A percentile compares a stretch with the other conserved stretches of the same genome.
phyloP scores from a whole-genome alignment of 2,329 filamentous ascomycete species.

The Fonsecaea monophora region DNA sequence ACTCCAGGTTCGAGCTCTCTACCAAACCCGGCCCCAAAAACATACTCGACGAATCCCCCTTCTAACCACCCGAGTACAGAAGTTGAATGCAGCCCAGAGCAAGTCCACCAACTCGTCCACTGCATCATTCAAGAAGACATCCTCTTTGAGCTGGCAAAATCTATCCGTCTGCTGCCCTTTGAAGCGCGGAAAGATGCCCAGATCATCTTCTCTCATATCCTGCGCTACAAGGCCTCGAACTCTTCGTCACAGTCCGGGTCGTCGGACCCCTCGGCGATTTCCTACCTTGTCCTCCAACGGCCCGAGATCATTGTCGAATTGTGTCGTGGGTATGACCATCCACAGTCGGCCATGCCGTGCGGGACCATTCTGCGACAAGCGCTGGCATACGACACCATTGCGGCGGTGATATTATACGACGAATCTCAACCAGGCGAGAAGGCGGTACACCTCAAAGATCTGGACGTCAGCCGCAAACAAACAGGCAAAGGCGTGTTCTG shows the following conservation, averaged over 20 bases:
- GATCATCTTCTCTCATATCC: slow-evolving; percentile 92
- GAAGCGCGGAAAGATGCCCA: slow-evolving; percentile 96
- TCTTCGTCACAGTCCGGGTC: slow-evolving; percentile 61
- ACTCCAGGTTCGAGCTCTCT: slow-evolving; percentile 73
- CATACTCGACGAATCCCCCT: slow-evolving; percentile 14
- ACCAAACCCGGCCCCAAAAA: slow-evolving; percentile 28
- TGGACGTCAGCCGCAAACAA: slow-evolving; percentile 77
- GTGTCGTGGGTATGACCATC: slow-evolving; percentile 86
- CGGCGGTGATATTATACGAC: slow-evolving; percentile 90
- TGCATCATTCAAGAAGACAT: slow-evolving; percentile 89
- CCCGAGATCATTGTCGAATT: slow-evolving; percentile 87
- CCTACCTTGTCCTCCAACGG: slow-evolving; percentile 84
- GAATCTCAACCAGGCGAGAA: slow-evolving; percentile 77
- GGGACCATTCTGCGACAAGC: slow-evolving; percentile 89
- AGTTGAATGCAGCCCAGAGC: slow-evolving; percentile 82
- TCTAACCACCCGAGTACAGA: slow-evolving; percentile 61
- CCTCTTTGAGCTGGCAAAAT: slow-evolving; percentile 79
- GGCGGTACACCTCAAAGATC: slow-evolving; percentile 75
- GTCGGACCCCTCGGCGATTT: slow-evolving; percentile 78
- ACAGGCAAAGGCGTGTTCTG: slow-evolving; percentile 88
- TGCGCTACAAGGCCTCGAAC: slow-evolving; percentile 80
- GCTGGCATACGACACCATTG: slow-evolving; percentile 87
- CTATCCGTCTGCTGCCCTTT: slow-evolving; percentile 86
- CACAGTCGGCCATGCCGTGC: slow-evolving; percentile 89
- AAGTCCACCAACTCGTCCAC: slow-evolving; percentile 83